These are phyloP conservation scores for Starmerella stellata DNA, from an alignment of 805 yeast species.

Conservation along the genomic window DNA sequence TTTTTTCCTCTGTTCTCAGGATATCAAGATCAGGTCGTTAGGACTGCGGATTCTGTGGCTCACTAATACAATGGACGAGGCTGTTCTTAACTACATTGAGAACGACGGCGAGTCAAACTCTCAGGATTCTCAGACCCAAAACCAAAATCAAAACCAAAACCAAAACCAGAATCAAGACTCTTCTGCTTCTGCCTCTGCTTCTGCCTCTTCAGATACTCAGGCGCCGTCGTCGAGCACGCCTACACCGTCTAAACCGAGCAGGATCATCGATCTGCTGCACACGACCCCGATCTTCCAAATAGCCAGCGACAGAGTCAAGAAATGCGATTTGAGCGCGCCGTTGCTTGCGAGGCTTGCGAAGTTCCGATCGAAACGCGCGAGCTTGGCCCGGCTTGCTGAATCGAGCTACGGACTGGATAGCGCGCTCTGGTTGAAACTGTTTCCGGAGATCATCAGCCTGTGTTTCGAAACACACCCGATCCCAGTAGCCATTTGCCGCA, in stretches of 20 bases:
- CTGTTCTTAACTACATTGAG: conserved; percentile 38
- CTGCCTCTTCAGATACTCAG: conserved; percentile 4
- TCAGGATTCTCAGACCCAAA: no score
- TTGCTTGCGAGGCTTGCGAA: conserved; percentile 58
- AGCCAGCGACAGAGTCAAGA: conserved; percentile 33
- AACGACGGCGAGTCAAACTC: conserved; percentile 1
- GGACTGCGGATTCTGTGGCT: conserved; percentile 61
- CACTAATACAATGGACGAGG: conserved; percentile 76
- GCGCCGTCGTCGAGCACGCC: conserved; percentile 8
- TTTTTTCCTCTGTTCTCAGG: conserved; percentile 79
- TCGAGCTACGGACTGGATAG: conserved; percentile 90
- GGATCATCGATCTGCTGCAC: conserved; percentile 53
- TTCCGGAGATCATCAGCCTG: conserved; percentile 52
- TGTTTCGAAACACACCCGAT: conserved; percentile 74
- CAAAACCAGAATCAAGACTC: conserved; percentile 1
- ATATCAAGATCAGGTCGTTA: conserved; percentile 48
- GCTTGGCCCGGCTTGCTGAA: conserved; percentile 63
- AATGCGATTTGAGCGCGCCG: conserved; percentile 38
- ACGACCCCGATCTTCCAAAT: conserved; percentile 48
- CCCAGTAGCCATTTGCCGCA: conserved; percentile 82
- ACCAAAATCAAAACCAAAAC: no score
- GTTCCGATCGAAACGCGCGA: conserved; percentile 39
- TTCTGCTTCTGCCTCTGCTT: no score
- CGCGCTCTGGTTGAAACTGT: conserved; percentile 84
- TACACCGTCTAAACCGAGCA: conserved; percentile 13